Percentiles rank a stretch among this genome's conserved stretches.
These are phyloP conservation scores for Sesbania bispinosa DNA, from an alignment of 306 rosid species.

Conservation along the genomic window DNA sequence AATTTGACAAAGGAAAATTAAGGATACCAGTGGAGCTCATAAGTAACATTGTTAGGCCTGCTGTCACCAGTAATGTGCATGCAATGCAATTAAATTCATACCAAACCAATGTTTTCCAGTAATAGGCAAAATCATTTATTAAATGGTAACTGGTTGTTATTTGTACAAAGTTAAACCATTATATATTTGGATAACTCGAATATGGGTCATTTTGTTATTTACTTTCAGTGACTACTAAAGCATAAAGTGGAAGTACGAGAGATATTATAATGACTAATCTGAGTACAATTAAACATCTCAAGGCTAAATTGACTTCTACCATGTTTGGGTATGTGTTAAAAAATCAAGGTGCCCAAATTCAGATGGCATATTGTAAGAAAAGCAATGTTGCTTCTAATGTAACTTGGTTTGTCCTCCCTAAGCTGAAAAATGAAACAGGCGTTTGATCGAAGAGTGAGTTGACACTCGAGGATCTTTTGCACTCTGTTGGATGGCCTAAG, in stretches of 20 bases:
- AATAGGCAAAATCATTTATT: background rate
- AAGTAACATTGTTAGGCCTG: background rate
- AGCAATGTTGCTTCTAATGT: too few relatives aligned
- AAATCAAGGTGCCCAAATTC: too few relatives aligned
- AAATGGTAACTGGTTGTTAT: background rate
- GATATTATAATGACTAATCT: background rate
- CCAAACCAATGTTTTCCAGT: background rate
- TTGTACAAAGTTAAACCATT: background rate
- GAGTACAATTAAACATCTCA: too few relatives aligned
- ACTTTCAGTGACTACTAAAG: background rate
- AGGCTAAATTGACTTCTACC: too few relatives aligned
- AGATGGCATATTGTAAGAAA: too few relatives aligned
- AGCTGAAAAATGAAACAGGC: too few relatives aligned
- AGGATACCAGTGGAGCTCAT: background rate
- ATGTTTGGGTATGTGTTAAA: too few relatives aligned
- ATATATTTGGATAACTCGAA: background rate
- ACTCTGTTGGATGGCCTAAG: too few relatives aligned
- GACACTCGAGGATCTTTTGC: too few relatives aligned
- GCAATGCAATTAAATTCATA: background rate
- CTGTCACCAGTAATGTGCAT: background rate
- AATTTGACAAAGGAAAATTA: conserved; percentile 15
- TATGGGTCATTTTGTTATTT: too few relatives aligned
- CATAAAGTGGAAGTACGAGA: background rate
- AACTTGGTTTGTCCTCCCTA: too few relatives aligned
- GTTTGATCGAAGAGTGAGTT: too few relatives aligned